A percentile compares a stretch with the other conserved stretches of the same genome.
These are phyloP conservation scores for Fomitiporia mediterranea DNA, from an alignment of 1,284 basidiomycete genomes.

Conservation along the genomic window DNA sequence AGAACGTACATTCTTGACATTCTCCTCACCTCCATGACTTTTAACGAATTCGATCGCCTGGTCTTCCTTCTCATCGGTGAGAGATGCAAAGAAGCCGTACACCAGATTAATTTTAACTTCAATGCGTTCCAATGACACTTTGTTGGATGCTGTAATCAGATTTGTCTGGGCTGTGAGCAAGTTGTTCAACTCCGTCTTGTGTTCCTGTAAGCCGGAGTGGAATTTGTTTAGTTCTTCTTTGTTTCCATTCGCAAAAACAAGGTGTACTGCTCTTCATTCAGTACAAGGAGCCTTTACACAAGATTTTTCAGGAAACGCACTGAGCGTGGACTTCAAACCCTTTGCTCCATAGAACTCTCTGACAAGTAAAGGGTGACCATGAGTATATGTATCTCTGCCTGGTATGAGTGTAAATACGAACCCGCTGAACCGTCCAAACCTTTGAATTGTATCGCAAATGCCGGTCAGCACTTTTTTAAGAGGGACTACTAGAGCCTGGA, in stretches of 20 bases:
- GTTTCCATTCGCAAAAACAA: conserved; percentile 18
- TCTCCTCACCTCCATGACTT: conserved; percentile 8
- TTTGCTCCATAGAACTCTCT: conserved; percentile 21
- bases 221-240: conserved; percentile 14
- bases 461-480: conserved; percentile 11
- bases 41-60: conserved; percentile 8
- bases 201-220: conserved; percentile 4
- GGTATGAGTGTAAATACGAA: not conserved
- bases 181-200: conserved; percentile 12
- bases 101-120: conserved; percentile 8
- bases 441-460: conserved; percentile 18
- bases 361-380: not conserved
- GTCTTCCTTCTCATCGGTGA: conserved; percentile 9
- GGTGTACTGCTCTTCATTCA: conserved; percentile 8
- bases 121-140: conserved; percentile 11
- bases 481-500: conserved; percentile 10
- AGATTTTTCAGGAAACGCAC: not conserved
- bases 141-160: conserved; percentile 15
- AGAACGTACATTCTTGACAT: not conserved
- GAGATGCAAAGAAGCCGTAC: conserved; percentile 3
- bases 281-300: not conserved
- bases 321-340: conserved; percentile 16
- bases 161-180: conserved; percentile 19
- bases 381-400: not conserved
- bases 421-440: conserved; percentile 23